A percentile compares a stretch with the other conserved stretches of the same genome.
These are phyloP conservation scores for Fonsecaea multimorphosa DNA, from an alignment of 2,329 filamentous ascomycete species.

Conservation along the genomic window DNA sequence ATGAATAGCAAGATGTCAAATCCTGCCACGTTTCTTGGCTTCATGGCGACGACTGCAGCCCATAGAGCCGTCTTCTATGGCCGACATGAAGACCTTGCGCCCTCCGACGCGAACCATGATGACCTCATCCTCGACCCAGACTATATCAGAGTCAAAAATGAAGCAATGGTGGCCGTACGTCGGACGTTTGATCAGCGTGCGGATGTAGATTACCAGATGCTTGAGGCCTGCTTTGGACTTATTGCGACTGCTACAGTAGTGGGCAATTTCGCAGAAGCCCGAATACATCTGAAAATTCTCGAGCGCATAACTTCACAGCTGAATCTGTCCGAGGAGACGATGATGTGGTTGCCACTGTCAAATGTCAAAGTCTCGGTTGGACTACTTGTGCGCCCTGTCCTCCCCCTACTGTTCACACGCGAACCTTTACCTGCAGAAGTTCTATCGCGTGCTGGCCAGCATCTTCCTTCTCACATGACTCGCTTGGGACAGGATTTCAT, in stretches of 20 bases:
- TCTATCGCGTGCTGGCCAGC: conserved; percentile 42
- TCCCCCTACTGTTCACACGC: conserved; percentile 45
- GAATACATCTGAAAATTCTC: conserved; percentile 47
- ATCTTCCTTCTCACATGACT: conserved; percentile 39
- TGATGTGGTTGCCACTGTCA: conserved; percentile 31
- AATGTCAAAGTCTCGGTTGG: conserved; percentile 43
- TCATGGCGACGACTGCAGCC: conserved; percentile 50
- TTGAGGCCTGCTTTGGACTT: conserved; percentile 49
- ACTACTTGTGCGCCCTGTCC: conserved; percentile 45
- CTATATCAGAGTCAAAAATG: conserved; percentile 49
- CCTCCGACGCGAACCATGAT: conserved; percentile 31
- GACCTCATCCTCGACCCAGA: conserved; percentile 44
- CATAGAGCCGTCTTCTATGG: conserved; percentile 46
- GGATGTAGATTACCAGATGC: conserved; percentile 45
- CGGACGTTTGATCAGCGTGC: conserved; percentile 43
- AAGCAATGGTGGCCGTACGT: conserved; percentile 39
- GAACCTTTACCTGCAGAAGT: conserved; percentile 42
- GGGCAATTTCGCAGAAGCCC: conserved; percentile 48
- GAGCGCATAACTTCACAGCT: conserved; percentile 46
- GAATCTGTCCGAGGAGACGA: conserved; percentile 43
- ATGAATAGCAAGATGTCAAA: conserved; percentile 45
- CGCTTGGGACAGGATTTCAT: conserved; percentile 42
- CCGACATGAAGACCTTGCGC: conserved; percentile 39
- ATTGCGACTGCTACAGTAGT: conserved; percentile 48
- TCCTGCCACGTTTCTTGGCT: conserved; percentile 47